A percentile compares a stretch with the other conserved stretches of the same genome.
These are phyloP conservation scores for Blastocrithidia nonstop DNA, from an alignment of 208 protist genomes.

Conservation along the genomic window DNA sequence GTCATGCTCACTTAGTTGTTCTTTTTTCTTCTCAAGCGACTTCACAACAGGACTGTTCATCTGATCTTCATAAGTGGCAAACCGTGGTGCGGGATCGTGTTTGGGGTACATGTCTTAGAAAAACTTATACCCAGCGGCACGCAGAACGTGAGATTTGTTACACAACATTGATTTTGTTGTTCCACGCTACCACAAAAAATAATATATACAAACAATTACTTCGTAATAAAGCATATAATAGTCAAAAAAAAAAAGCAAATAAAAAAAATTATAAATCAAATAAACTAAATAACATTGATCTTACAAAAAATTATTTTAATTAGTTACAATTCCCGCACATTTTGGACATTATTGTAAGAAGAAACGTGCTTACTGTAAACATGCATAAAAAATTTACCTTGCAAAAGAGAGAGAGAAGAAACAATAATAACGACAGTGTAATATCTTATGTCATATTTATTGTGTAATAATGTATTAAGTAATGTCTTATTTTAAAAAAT, in stretches of 20 bases:
- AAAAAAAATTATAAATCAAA: too few species aligned
- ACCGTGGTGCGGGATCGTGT: conserved; percentile 58
- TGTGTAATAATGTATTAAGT: too few species aligned
- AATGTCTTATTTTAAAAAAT: too few species aligned
- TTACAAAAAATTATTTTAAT: too few species aligned
- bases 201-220: neutral
- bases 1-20: conserved; percentile 61
- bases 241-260: neutral
- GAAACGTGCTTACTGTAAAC: too few species aligned
- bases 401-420: too few species aligned
- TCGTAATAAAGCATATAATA: neutral
- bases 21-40: conserved; percentile 41
- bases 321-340: too few species aligned
- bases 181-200: neutral
- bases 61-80: conserved; percentile 64
- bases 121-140: conserved; percentile 47
- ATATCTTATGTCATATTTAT: too few species aligned
- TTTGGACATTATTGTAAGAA: too few species aligned
- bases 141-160: neutral
- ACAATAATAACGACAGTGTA: too few species aligned
- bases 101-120: conserved; percentile 84
- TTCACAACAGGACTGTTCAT: conserved; percentile 16
- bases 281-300: too few species aligned
- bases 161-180: neutral
- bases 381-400: too few species aligned